A percentile compares a stretch with the other conserved stretches of the same genome.
These are phyloP conservation scores for Entoloma clypeatum DNA, from an alignment of 1,284 basidiomycete species.

Conservation along the genomic window DNA sequence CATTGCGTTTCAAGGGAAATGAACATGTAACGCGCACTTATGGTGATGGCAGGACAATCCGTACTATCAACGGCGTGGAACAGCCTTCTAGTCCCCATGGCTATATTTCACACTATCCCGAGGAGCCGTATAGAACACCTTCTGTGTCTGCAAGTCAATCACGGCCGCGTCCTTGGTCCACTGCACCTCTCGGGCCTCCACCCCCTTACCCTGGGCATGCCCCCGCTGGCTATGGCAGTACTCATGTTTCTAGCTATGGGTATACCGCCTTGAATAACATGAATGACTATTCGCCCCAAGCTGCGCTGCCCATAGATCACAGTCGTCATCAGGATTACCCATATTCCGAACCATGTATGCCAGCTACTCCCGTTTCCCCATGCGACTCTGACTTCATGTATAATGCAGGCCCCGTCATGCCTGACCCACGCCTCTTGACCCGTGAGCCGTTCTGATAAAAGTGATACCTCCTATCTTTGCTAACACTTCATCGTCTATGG, in stretches of 20 bases:
- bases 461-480: too few relatives aligned
- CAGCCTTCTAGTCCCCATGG: slow-evolving; percentile 36
- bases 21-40: slow-evolving; percentile 62
- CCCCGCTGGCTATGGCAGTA: slow-evolving; percentile 16
- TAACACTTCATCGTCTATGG: too few relatives aligned
- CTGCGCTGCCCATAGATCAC: slow-evolving; percentile 18
- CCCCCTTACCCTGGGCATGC: slow-evolving; percentile 20
- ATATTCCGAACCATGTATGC: slow-evolving; percentile 16
- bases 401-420: slow-evolving; percentile 16
- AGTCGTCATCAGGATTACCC: slow-evolving; percentile 10
- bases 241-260: slow-evolving; percentile 13
- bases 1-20: slow-evolving; percentile 50
- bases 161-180: slow-evolving; percentile 1
- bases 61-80: slow-evolving; percentile 68
- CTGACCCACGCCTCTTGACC: slow-evolving; percentile 17
- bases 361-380: background rate
- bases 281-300: slow-evolving; percentile 5
- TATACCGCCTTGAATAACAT: slow-evolving; percentile 1
- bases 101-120: slow-evolving; percentile 20
- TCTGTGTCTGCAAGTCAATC: slow-evolving; percentile 7
- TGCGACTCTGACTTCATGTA: slow-evolving; percentile 9
- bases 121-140: slow-evolving; percentile 8
- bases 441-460: slow-evolving; percentile 11
- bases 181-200: slow-evolving; percentile 18
- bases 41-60: slow-evolving; percentile 60